Conservation (phyloP, 176 grass and related monocot genomes). For the Triticum aestivum region DNA sequence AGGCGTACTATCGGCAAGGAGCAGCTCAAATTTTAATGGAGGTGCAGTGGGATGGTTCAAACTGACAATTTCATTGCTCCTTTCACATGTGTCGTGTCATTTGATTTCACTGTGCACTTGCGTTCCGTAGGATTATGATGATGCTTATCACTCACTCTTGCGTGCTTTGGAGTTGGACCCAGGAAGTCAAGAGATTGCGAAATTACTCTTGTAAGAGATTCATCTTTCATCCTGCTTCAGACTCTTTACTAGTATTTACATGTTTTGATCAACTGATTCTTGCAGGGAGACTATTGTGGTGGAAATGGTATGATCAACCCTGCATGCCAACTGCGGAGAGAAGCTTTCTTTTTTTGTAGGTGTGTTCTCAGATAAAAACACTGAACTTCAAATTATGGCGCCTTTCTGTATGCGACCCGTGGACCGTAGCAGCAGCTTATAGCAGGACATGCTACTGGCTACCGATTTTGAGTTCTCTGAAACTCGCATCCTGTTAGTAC, state of each 20-base stretch:
- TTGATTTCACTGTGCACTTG: background rate
- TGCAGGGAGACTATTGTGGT: background rate
- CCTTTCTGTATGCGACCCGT: background rate
- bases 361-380: background rate
- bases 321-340: background rate
- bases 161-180: constrained; percentile 33
- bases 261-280: background rate
- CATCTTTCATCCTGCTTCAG: background rate
- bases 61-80: background rate
- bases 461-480: background rate
- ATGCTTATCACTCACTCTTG: background rate
- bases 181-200: constrained; percentile 39
- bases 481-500: background rate
- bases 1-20: constrained; percentile 33
- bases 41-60: background rate
- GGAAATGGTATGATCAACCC: background rate
- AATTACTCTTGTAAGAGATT: constrained; percentile 7
- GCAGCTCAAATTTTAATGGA: background rate
- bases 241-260: background rate
- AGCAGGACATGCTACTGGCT: background rate
- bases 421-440: background rate
- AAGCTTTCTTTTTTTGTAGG: no score
- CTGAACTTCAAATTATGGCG: background rate
- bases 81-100: background rate
- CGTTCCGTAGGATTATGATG: constrained; percentile 26